Base-by-base conservation (phyloP, 306 rosid species). In the Mucuna pruriens region DNA sequence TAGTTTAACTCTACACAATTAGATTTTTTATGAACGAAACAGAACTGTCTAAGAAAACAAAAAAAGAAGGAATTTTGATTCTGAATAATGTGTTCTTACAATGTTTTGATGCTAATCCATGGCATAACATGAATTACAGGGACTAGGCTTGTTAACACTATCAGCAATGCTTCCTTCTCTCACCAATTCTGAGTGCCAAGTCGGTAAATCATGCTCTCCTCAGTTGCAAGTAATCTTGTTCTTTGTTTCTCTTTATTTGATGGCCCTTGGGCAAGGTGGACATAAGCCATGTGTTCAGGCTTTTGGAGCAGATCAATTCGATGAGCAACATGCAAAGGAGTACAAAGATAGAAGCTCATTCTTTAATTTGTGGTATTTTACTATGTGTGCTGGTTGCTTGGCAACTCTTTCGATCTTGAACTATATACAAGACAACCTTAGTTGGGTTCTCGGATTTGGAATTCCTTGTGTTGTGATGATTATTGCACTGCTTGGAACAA, bases 231-330 rank as follows among this genome's bases (percentile, higher is more conserved):
- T 79, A 15, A 2, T 87, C n/a, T 67, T 88, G 6, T 91, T 93
- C 86, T 93, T 93, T 73, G 17, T 77, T 77, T 77, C 97, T 36
- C 84, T 92, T 3, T 92, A 92, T 78, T 45, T 92, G 31, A 87
- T 92, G 0, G 94, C 94, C 26, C 4, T 89, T 77, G 95, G 82
- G 10, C 92, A 86, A 87, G 91, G 92, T 13, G 95, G 97, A 23
- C 95, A 92, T 72, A 92, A 92, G 85, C 97, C 97, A 11, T 92
- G 95, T 74, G 93, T 92, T 73, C 93, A 89, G 79, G 97, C 95
- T 39, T 92, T 92, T 12, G 97, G 94, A 51, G 97, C 95, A 0
- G 97, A 89, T 60, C 97, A 93, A 74, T 93, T 91, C 45, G 97
- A 93, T 58, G 90, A 82, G 7, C 33, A 82, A 6, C 84, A 93